These are phyloP conservation scores for Yarrowia alimentaria DNA, from an alignment of 805 yeast species.

Conservation along the genomic window DNA sequence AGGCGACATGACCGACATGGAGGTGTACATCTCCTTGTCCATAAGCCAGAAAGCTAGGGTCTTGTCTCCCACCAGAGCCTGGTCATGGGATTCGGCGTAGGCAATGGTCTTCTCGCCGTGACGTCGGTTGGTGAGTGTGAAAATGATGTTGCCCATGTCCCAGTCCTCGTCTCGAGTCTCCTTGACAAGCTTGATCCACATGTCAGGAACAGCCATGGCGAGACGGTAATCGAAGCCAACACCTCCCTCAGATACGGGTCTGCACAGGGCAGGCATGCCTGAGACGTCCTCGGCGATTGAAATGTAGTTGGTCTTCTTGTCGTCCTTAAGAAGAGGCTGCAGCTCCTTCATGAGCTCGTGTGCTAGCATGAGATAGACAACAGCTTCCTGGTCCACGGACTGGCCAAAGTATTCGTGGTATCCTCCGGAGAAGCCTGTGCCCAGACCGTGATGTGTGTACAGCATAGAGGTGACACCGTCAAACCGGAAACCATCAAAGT, in stretches of 20 bases:
- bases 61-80: slow-evolving; percentile 96
- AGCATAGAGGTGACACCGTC: slow-evolving; percentile 97
- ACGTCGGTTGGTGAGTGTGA: slow-evolving; percentile 83
- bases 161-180: slow-evolving; percentile 84
- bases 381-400: slow-evolving; percentile 82
- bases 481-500: slow-evolving; percentile 92
- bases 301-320: slow-evolving; percentile 45
- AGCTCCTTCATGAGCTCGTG: slow-evolving; percentile 66
- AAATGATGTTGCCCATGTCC: slow-evolving; percentile 79
- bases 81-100: slow-evolving; percentile 94
- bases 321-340: slow-evolving; percentile 37
- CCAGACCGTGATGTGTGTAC: slow-evolving; percentile 88
- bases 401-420: slow-evolving; percentile 81
- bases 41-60: slow-evolving; percentile 96
- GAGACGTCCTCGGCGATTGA: slow-evolving; percentile 96
- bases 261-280: slow-evolving; percentile 94
- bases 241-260: slow-evolving; percentile 74
- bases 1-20: slow-evolving; percentile 77
- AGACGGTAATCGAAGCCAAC: slow-evolving; percentile 90
- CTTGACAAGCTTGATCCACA: slow-evolving; percentile 95
- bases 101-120: slow-evolving; percentile 85
- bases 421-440: slow-evolving; percentile 84
- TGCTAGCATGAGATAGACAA: slow-evolving; percentile 86
- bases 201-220: slow-evolving; percentile 97
- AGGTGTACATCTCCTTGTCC: slow-evolving; percentile 98